Base-by-base conservation (phyloP, 139 green algal genomes). In the Chlorella ohadii region DNA sequence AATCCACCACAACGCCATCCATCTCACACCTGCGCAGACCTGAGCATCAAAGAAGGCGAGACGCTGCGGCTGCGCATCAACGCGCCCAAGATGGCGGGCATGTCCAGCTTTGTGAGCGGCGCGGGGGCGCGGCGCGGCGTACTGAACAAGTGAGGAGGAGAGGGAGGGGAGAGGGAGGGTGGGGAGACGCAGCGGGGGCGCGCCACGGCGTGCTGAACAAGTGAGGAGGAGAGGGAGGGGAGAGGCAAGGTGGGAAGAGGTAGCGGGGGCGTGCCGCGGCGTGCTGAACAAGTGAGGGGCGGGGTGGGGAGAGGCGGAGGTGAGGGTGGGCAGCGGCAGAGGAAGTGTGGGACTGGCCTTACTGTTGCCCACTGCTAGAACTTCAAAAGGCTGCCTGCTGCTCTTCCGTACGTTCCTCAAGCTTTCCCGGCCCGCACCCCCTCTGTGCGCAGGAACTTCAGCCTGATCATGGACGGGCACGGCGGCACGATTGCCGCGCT, bases 381-480 rank as follows among this genome's bases (percentile, higher is more conserved):
- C n/a, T n/a, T n/a, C n/a, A n/a, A n/a, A n/a, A n/a, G n/a, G n/a
- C n/a, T n/a, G n/a, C n/a, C n/a, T n/a, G n/a, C n/a, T n/a, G n/a
- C n/a, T n/a, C n/a, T n/a, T n/a, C n/a, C n/a, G n/a, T n/a, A n/a
- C n/a, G n/a, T n/a, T n/a, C 44, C 9, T 51, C 44, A 16, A 51
- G 44, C 7, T 51, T 9, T 51, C 44, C 6, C 44, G 9, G 6
- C 44, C 9, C 44, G 9, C 44, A 9, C 44, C 44, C 44, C 44
- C 44, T 51, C 44, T 51, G 7, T 9, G 2, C 15, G 12, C 51
- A 59, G 51, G 51, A 63, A 41, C 27, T 77, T 84, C 25, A 47
- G 25, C 22, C 65, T 84, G 31, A 25, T 84, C 31, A 57, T 84
- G 79, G 79, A 77, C 68, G 79, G 68, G 27, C 56, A 81, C 13